Evolutionary conservation across 176 grass and related monocot species (phyloP).

Genomic region (Canna indica): DNA sequence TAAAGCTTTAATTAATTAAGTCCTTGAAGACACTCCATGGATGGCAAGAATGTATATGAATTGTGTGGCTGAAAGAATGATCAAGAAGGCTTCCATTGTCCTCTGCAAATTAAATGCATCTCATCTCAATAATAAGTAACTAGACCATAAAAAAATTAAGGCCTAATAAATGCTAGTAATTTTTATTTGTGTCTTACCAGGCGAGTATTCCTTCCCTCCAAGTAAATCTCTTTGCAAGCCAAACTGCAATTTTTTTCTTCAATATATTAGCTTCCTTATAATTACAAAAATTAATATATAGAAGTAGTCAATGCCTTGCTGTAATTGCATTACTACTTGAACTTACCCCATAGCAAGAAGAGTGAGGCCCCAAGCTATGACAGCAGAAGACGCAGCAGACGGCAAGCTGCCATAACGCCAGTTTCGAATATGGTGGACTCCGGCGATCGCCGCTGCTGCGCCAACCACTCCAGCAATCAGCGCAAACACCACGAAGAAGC

Average conservation of each 20-base stretch:
- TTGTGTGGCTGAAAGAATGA: slow-evolving; percentile 67
- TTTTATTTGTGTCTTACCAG: slow-evolving; percentile 30
- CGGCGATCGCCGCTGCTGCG: slow-evolving; percentile 57
- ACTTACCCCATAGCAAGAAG: slow-evolving; percentile 84
- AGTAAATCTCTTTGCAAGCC: slow-evolving; percentile 74
- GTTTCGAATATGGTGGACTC: slow-evolving; percentile 39
- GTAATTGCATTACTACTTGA: neutral
- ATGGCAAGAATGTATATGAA: slow-evolving; percentile 63
- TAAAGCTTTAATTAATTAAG: slow-evolving; percentile 1
- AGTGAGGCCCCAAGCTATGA: slow-evolving; percentile 79
- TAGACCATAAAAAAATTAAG: no score
- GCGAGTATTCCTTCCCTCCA: slow-evolving; percentile 71
- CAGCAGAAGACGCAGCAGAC: slow-evolving; percentile 54
- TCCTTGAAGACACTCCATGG: slow-evolving; percentile 24
- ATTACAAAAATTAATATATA: neutral
- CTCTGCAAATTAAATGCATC: slow-evolving; percentile 42
- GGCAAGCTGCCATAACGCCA: slow-evolving; percentile 61
- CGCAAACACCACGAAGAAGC: slow-evolving; percentile 81
- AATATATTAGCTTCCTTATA: neutral
- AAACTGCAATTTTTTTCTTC: slow-evolving; percentile 34
- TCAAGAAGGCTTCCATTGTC: slow-evolving; percentile 80
- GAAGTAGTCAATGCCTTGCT: no score
- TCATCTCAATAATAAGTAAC: no score
- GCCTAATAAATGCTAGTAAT: no score
- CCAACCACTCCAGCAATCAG: slow-evolving; percentile 77